phyloP scores from a whole-genome alignment of 1,139 yeast genomes.

The Kodamaea alishanica region DNA sequence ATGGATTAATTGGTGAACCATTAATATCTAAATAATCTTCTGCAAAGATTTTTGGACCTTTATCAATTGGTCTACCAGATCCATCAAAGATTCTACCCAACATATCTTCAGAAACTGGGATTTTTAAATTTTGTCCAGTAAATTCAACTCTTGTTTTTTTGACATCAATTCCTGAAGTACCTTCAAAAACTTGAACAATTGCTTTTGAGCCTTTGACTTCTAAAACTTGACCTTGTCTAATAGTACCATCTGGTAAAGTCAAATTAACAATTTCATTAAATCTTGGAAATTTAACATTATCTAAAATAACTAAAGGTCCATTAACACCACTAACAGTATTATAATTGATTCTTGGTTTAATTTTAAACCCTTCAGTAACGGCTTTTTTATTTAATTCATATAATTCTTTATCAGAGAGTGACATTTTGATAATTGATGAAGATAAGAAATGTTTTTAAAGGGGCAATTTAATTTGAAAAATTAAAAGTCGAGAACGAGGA shows the following conservation, averaged over 20 bases:
- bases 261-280: conserved; percentile 94
- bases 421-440: conserved; percentile 13
- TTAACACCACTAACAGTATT: conserved; percentile 97
- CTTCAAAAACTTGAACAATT: conserved; percentile 97
- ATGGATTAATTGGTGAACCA: conserved; percentile 98
- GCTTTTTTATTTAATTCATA: conserved; percentile 86
- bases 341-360: conserved; percentile 85
- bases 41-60: conserved; percentile 97
- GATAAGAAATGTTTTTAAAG: conserved; percentile 2
- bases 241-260: conserved; percentile 91
- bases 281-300: conserved; percentile 94
- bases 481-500: neutral
- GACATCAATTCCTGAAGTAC: conserved; percentile 96
- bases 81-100: conserved; percentile 98
- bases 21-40: conserved; percentile 97
- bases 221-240: conserved; percentile 95
- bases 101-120: conserved; percentile 95
- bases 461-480: conserved; percentile 2
- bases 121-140: conserved; percentile 89
- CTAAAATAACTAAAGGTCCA: conserved; percentile 95
- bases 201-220: conserved; percentile 98
- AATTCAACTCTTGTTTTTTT: conserved; percentile 96
- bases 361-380: conserved; percentile 83
- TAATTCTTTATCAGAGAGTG: conserved; percentile 50
- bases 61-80: conserved; percentile 97